Evolutionary conservation across 73 alveolate species (phyloP).

Genomic region (Vitrella brassicaformis): DNA sequence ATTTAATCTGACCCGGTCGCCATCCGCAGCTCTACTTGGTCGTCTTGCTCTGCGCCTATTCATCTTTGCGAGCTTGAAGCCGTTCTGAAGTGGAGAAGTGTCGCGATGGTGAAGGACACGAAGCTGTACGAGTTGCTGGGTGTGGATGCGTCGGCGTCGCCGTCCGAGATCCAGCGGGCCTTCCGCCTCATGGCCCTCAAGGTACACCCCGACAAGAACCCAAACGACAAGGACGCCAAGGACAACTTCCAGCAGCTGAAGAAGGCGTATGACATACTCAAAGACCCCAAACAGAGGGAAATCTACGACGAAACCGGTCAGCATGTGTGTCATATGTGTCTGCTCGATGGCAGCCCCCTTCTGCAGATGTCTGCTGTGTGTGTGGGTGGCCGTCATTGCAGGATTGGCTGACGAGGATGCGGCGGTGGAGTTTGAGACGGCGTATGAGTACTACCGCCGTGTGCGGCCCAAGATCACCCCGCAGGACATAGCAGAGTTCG

Average conservation of each 20-base stretch:
- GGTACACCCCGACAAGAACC: slow-evolving; percentile 74
- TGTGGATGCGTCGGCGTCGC: slow-evolving; percentile 27
- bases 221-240: slow-evolving; percentile 46
- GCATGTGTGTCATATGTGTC: slow-evolving; percentile 6
- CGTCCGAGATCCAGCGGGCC: slow-evolving; percentile 49
- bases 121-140: slow-evolving; percentile 28
- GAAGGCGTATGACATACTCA: slow-evolving; percentile 52
- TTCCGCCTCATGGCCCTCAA: slow-evolving; percentile 46
- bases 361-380: background rate
- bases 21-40: no score
- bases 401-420: slow-evolving; percentile 11
- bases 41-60: no score
- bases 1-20: no score
- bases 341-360: background rate
- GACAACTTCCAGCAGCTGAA: slow-evolving; percentile 50
- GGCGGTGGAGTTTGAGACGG: slow-evolving; percentile 38
- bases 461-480: slow-evolving; percentile 34
- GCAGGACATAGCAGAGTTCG: slow-evolving; percentile 49
- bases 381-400: slow-evolving; percentile 4
- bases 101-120: background rate
- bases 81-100: no score
- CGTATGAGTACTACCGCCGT: slow-evolving; percentile 47
- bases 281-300: slow-evolving; percentile 47
- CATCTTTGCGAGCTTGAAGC: no score
- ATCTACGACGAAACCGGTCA: slow-evolving; percentile 67